Base-by-base conservation (phyloP, 176 grass and related monocot genomes). In the Cenchrus purpureus region DNA sequence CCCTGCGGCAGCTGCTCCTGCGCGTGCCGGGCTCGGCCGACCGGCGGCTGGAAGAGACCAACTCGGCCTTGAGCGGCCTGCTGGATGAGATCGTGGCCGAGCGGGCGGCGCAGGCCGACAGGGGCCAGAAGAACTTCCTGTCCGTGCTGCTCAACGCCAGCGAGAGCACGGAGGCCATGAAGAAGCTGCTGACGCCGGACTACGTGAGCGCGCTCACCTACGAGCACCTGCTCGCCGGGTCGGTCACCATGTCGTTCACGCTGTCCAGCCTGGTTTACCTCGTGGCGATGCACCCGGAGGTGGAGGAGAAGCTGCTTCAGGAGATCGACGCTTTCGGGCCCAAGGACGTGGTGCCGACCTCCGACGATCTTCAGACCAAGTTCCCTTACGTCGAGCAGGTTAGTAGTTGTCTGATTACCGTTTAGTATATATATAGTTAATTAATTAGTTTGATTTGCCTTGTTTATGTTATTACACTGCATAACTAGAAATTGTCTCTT, bases 181-280 rank as follows among this genome's bases (percentile, higher is more conserved):
- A 68, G 79, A 81, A 87, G 49, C 75, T 94, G 3, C 55, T 91
- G 5, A 90, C 92, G 0, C 79, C 76, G 10, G 92, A 91, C 34
- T 90, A 91, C 73, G 71, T 94, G 14, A 89, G 66, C 46, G 89
- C 92, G 7, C 89, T 94, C 34, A 87, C 84, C 0, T 94, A 92
- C 44, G 92, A 94, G 84, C 92, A 94, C 71, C 84, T 91, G 19
- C 89, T 91, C 32, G 92, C 92, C 1, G 92, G 89, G 6, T 82
- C 92, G 0, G 81, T 45, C 0, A 91, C 72, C 16, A 87, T 65
- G 57, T 61, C 87, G 4, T 91, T 94, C 65, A 89, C 92, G 45
- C 67, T 94, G 49, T 89, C 92, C 6, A 79, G 81, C 45, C 42
- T 88, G 20, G 70, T 85, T 8, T 94, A 94, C 81, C 86, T 94